Base-by-base conservation (phyloP, 164 flowering plant species). In the Kingdonia uniflora region DNA sequence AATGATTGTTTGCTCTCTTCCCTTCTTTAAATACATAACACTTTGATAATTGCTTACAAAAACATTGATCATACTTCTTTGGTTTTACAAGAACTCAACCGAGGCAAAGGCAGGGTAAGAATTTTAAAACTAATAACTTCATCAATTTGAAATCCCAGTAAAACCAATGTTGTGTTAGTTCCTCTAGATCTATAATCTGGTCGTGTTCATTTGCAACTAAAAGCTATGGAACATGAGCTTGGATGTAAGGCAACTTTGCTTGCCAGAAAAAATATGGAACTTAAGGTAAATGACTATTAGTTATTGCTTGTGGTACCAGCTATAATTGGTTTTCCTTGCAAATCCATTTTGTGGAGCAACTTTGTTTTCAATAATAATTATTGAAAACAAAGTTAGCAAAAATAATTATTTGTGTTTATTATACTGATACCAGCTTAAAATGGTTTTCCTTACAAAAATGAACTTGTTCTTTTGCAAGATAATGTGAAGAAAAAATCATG, bases 191-290 rank as follows among this genome's bases (percentile, higher is more conserved):
- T 29, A n/a, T 38, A 11, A 1, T 40, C 19, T 44, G 57, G 49
- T 49, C 12, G 15, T 19, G 6, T 51, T 51, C 19, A n/a, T 58
- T 57, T 54, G 24, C 76, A 86, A 89, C 25, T 84, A 16, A 89
- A 79, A 70, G 52, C 72, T 25, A 55, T 80, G 38, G 79, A 78
- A 38, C 97, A 89, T 58, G 94, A 89, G 50, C 67, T 83, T 57
- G 66, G 52, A 7, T 82, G 86, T 74, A 81, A 69, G 65, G 65
- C 65, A 22, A 85, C 83, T 6, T 49, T 80, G 59, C 71, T 77
- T 39, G 76, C 68, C 66, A 77, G 73, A 37, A 82, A 74, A 67
- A 73, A 57, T 35, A 35, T 55, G 56, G 73, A 71, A 41, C 44
- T 55, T 20, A 56, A 79, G 94, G 87, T 87, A 21, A 29, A n/a